These are phyloP conservation scores for Nothophytophthora sp. DNA, from an alignment of 352 stramenopile species.

Conservation along the genomic window DNA sequence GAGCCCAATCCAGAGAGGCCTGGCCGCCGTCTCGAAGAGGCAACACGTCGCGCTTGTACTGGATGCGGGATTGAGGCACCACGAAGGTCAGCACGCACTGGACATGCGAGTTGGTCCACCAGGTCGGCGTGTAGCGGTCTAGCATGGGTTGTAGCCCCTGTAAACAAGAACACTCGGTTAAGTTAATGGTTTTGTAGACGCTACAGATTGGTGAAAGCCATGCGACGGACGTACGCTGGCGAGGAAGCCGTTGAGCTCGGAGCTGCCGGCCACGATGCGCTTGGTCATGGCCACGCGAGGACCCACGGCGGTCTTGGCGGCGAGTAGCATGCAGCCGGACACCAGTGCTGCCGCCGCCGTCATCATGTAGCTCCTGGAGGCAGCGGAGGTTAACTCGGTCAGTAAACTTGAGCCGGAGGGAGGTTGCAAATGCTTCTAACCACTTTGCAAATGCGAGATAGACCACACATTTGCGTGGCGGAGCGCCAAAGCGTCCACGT, in stretches of 20 bases:
- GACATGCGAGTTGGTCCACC: slow-evolving; percentile 77
- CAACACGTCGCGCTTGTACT: slow-evolving; percentile 67
- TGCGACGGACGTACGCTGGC: slow-evolving; percentile 32
- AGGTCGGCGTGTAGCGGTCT: slow-evolving; percentile 64
- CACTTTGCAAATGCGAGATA: too few relatives aligned
- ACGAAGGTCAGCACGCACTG: slow-evolving; percentile 77
- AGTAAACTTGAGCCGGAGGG: neutral
- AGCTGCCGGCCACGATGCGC: slow-evolving; percentile 64
- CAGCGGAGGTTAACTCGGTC: neutral
- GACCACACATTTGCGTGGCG: slow-evolving; percentile 15
- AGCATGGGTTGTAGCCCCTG: slow-evolving; percentile 51
- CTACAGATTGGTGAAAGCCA: neutral
- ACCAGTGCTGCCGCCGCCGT: slow-evolving; percentile 25
- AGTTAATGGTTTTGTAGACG: neutral
- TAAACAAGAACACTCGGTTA: neutral
- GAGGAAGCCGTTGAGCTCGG: slow-evolving; percentile 71
- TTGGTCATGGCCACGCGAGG: slow-evolving; percentile 19
- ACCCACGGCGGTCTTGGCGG: slow-evolving; percentile 13
- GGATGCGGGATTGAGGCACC: slow-evolving; percentile 50
- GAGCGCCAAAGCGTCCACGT: slow-evolving; percentile 8
- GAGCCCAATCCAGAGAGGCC: slow-evolving; percentile 67
- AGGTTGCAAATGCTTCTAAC: too few relatives aligned
- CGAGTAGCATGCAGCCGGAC: slow-evolving; percentile 31
- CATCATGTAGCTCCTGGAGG: slow-evolving; percentile 22
- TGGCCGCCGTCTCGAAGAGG: slow-evolving; percentile 61